Conservation (phyloP, 2,329 filamentous ascomycete species). For the Cladosporium sp. region DNA sequence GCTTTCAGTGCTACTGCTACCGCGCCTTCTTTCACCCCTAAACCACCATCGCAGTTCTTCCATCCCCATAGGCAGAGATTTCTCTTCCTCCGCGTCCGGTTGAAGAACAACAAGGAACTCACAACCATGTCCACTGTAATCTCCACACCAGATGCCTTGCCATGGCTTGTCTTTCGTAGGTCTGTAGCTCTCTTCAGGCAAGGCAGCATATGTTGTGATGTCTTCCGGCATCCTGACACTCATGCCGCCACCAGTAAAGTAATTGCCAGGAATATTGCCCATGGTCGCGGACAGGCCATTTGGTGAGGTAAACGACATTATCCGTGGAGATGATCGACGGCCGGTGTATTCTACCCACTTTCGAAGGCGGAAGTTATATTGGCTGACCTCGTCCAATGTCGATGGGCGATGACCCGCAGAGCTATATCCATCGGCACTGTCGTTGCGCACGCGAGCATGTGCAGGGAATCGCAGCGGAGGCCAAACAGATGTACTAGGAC, state of each 20-base stretch:
- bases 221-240: conserved; percentile 48
- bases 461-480: conserved; percentile 69
- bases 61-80: conserved; percentile 36
- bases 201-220: conserved; percentile 62
- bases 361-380: conserved; percentile 67
- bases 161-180: conserved; percentile 76
- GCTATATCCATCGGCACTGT: conserved; percentile 41
- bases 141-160: conserved; percentile 87
- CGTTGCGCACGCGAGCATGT: conserved; percentile 50
- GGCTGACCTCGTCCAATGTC: conserved; percentile 56
- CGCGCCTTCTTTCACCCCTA: conserved; percentile 19
- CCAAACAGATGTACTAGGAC: conserved; percentile 54
- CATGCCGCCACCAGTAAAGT: conserved; percentile 34
- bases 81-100: conserved; percentile 46
- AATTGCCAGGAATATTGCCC: conserved; percentile 25
- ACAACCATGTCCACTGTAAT: conserved; percentile 82
- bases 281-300: conserved; percentile 22
- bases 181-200: conserved; percentile 71
- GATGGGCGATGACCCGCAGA: conserved; percentile 47
- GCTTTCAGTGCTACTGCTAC: conserved; percentile 17
- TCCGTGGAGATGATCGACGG: conserved; percentile 25
- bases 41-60: conserved; percentile 30
- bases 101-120: conserved; percentile 85
- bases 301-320: conserved; percentile 24
- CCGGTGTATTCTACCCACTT: conserved; percentile 66